phyloP scores from a whole-genome alignment of 1,284 basidiomycete species.

The Abortiporus biennis region DNA sequence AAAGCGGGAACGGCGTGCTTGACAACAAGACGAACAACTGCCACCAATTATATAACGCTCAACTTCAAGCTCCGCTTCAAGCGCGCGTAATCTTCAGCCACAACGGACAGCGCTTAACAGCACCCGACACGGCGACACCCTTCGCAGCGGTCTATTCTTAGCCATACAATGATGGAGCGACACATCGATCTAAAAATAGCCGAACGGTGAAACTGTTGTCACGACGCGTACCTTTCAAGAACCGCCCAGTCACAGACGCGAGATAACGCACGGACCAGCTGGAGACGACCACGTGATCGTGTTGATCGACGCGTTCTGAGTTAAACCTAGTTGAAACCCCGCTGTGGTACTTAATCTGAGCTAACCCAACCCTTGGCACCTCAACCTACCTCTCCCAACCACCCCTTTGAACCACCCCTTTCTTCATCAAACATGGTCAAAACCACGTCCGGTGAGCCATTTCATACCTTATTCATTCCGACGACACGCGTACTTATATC shows the following conservation, averaged over 20 bases:
- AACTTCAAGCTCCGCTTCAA: slow-evolving; percentile 10
- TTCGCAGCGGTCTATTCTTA: slow-evolving; percentile 12
- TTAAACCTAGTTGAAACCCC: slow-evolving; percentile 25
- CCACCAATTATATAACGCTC: slow-evolving; percentile 1
- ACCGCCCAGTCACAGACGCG: not conserved
- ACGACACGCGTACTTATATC: not conserved
- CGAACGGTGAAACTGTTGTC: no score
- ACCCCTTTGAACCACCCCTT: slow-evolving; percentile 4
- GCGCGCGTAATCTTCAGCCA: slow-evolving; percentile 7
- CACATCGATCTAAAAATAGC: no score
- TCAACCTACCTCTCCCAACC: slow-evolving; percentile 6
- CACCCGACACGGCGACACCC: not conserved
- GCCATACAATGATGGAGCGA: slow-evolving; percentile 3
- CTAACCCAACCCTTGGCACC: slow-evolving; percentile 4
- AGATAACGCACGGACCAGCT: slow-evolving; percentile 25
- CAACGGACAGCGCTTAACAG: slow-evolving; percentile 1
- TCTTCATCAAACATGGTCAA: slow-evolving; percentile 27
- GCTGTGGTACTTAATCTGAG: slow-evolving; percentile 14
- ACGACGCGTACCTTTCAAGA: no score
- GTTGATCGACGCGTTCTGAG: slow-evolving; percentile 17
- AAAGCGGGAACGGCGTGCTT: slow-evolving; percentile 12
- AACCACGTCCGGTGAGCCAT: slow-evolving; percentile 25
- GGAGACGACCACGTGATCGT: slow-evolving; percentile 25
- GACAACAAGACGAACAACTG: slow-evolving; percentile 4
- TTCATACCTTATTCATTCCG: not conserved